These are phyloP conservation scores for Prunus salicina DNA, from an alignment of 306 rosid genomes.

Conservation along the genomic window DNA sequence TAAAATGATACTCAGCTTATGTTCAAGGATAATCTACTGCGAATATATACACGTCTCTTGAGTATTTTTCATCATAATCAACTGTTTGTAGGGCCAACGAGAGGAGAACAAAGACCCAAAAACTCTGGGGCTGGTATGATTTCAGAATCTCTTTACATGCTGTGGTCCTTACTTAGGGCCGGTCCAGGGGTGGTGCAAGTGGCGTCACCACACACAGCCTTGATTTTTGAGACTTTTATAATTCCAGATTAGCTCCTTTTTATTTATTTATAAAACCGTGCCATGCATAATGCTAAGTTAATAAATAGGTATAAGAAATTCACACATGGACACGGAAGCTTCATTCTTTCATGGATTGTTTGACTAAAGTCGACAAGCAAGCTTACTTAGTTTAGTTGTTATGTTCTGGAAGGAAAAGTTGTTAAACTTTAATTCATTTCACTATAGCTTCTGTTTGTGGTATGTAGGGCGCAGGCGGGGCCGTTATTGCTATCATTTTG, in stretches of 20 bases:
- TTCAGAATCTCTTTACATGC: constrained; percentile 23
- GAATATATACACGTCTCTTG: neutral
- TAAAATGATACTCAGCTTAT: constrained; percentile 17
- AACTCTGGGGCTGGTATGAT: constrained; percentile 56
- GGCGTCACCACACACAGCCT: no score
- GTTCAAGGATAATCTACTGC: neutral
- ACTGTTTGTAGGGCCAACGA: constrained; percentile 37
- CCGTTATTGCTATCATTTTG: constrained; percentile 73
- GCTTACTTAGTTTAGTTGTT: neutral
- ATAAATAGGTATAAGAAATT: no score
- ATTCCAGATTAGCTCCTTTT: no score
- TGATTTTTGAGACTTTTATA: no score
- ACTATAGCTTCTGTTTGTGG: constrained; percentile 25
- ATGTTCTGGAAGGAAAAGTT: neutral
- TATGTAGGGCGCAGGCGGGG: constrained; percentile 86
- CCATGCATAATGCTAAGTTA: no score
- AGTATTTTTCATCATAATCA: constrained; percentile 18
- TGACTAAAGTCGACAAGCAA: neutral
- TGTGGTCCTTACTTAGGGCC: neutral
- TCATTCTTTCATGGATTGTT: constrained; percentile 1
- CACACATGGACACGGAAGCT: neutral
- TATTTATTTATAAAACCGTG: no score
- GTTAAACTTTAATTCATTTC: constrained; percentile 22
- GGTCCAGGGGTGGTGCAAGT: no score
- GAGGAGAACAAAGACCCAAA: constrained; percentile 25